Evolutionary conservation across 2,329 filamentous ascomycete genomes (phyloP).

Genomic region (Fusarium sp.): DNA sequence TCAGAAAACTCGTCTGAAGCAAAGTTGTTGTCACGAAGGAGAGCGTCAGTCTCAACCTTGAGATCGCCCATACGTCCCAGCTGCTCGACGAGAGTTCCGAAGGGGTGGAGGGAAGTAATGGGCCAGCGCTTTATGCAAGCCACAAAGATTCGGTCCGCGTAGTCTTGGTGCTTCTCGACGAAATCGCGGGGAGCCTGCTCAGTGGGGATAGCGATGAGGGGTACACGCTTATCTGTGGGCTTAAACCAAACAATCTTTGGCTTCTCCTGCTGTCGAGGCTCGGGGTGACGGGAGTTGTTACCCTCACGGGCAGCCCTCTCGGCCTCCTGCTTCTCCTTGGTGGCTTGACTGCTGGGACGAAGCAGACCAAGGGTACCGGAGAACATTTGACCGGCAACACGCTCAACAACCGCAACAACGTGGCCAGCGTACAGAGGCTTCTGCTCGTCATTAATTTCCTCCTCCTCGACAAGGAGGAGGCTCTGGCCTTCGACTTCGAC

Average conservation of each 20-base stretch:
- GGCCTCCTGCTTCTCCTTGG: conserved; percentile 99
- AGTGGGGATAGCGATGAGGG: conserved; percentile 96
- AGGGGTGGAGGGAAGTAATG: conserved; percentile 98
- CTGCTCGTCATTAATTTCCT: conserved; percentile 98
- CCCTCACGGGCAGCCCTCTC: conserved; percentile 93
- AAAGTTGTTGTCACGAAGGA: conserved; percentile 98
- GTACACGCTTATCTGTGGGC: conserved; percentile 98
- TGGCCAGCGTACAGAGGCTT: conserved; percentile 98
- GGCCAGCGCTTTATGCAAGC: conserved; percentile 99
- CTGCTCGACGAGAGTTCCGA: conserved; percentile 96
- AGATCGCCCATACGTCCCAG: conserved; percentile 97
- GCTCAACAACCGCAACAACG: conserved; percentile 96
- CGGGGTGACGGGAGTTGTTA: conserved; percentile 74
- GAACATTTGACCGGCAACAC: conserved; percentile 98
- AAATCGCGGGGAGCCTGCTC: conserved; percentile 98
- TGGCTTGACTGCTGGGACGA: conserved; percentile 96
- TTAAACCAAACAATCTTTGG: conserved; percentile 99
- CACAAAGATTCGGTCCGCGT: conserved; percentile 97
- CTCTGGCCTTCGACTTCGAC: conserved; percentile 99
- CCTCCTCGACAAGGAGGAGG: conserved; percentile 94
- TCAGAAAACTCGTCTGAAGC: conserved; percentile 97
- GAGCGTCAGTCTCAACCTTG: conserved; percentile 96
- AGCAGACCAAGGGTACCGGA: conserved; percentile 94
- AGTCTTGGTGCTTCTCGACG: conserved; percentile 97
- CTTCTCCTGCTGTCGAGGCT: conserved; percentile 87